A percentile compares a stretch with the other conserved stretches of the same genome.
Conservation (phyloP, 768 basidiomycete species). For the Mycena chlorophos region DNA sequence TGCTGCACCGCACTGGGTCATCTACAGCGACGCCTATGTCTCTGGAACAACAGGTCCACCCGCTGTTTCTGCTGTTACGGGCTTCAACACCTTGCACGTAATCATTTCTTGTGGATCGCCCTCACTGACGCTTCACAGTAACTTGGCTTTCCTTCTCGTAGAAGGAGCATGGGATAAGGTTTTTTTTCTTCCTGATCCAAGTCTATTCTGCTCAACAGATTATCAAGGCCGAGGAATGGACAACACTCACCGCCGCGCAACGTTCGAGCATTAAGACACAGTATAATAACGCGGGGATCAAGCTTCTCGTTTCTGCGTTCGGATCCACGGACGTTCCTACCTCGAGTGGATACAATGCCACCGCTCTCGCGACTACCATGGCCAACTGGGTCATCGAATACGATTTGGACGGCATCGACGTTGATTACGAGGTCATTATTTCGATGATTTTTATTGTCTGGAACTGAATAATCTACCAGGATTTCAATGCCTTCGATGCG, state of each 20-base stretch:
- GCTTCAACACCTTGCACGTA: slow-evolving; percentile 57
- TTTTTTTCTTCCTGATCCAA: not conserved
- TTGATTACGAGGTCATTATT: slow-evolving; percentile 61
- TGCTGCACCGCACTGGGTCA: slow-evolving; percentile 53
- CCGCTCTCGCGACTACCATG: slow-evolving; percentile 56
- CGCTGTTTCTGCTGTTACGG: slow-evolving; percentile 42
- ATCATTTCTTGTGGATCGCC: slow-evolving; percentile 1
- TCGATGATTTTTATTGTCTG: not conserved
- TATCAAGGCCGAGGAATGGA: slow-evolving; percentile 53
- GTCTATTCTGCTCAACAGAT: not conserved
- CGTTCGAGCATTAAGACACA: slow-evolving; percentile 50
- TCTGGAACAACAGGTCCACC: slow-evolving; percentile 52
- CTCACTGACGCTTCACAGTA: slow-evolving; percentile 28
- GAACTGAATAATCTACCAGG: slow-evolving; percentile 35
- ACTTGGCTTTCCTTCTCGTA: slow-evolving; percentile 54
- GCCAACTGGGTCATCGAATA: slow-evolving; percentile 65
- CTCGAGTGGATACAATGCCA: slow-evolving; percentile 53
- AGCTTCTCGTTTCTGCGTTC: slow-evolving; percentile 64
- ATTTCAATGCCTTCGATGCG: slow-evolving; percentile 59
- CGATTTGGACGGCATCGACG: slow-evolving; percentile 67
- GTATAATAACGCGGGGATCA: slow-evolving; percentile 61
- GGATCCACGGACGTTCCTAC: slow-evolving; percentile 63
- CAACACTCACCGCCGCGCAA: slow-evolving; percentile 42
- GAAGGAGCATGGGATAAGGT: slow-evolving; percentile 61
- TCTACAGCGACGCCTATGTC: slow-evolving; percentile 44